phyloP scores from a whole-genome alignment of 2,329 filamentous ascomycete genomes.

The Cytospora paraplurivora region DNA sequence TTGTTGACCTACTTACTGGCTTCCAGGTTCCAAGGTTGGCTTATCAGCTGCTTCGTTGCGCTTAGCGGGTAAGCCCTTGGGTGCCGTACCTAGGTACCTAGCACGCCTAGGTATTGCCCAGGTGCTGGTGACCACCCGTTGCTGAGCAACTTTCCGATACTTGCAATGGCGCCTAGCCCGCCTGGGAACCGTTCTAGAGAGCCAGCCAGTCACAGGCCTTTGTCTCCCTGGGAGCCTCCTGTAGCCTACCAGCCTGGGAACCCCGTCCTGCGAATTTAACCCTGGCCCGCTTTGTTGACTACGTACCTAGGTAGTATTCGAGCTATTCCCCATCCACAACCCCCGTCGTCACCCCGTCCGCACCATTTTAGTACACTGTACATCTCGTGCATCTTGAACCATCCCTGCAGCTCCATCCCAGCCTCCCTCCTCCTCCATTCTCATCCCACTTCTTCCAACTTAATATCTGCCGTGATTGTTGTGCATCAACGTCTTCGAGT shows the following conservation, averaged over 20 bases:
- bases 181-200: background rate
- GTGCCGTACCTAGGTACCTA: background rate
- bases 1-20: no score
- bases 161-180: no score
- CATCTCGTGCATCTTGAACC: background rate
- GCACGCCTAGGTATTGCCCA: no score
- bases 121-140: no score
- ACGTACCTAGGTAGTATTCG: no score
- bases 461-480: background rate
- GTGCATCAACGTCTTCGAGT: background rate
- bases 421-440: background rate
- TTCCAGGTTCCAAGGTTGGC: no score
- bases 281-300: background rate
- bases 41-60: no score
- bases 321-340: background rate
- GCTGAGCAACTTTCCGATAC: no score
- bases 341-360: background rate
- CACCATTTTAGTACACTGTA: background rate
- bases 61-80: background rate
- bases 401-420: background rate
- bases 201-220: background rate
- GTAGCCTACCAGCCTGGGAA: background rate
- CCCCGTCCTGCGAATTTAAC: background rate
- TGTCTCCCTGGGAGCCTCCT: background rate
- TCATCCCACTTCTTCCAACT: conserved; percentile 3